phyloP scores from a whole-genome alignment of 345 rosid genomes.

The Geranium rotundifolium region DNA sequence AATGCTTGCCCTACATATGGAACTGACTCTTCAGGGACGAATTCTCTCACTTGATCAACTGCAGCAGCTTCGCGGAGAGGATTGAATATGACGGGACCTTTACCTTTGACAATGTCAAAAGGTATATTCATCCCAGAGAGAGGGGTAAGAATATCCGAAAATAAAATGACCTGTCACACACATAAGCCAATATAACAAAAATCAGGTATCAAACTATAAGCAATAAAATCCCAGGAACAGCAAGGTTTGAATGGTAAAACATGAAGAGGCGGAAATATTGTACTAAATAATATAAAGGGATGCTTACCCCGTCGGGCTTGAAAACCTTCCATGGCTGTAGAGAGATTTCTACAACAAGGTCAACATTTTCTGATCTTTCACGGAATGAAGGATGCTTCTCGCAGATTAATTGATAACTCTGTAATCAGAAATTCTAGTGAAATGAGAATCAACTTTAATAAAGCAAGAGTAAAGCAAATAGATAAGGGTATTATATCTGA shows the following conservation, averaged over 20 bases:
- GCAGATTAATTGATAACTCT: constrained; percentile 81
- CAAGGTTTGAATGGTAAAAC: not conserved
- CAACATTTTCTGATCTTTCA: constrained; percentile 91
- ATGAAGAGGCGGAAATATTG: too few relatives aligned
- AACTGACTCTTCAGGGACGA: constrained; percentile 72
- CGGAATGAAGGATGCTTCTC: constrained; percentile 90
- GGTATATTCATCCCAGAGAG: constrained; percentile 99
- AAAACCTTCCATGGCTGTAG: constrained; percentile 99
- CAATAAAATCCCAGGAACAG: not conserved
- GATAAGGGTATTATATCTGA: too few relatives aligned
- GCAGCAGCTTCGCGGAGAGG: constrained; percentile 65
- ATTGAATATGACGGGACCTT: constrained; percentile 81
- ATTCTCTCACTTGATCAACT: constrained; percentile 73
- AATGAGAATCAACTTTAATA: constrained; percentile 5
- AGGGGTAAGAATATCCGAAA: constrained; percentile 96
- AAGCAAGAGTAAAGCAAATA: too few relatives aligned
- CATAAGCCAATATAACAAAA: constrained; percentile 3
- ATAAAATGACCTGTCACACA: constrained; percentile 65
- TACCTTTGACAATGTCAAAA: constrained; percentile 90
- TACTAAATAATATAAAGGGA: not conserved
- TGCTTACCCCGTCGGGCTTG: constrained; percentile 80
- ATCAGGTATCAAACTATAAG: not conserved
- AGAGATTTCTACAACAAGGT: constrained; percentile 91
- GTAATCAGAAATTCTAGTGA: constrained; percentile 13
- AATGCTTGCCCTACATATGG: constrained; percentile 96